Base-by-base conservation (phyloP, 2,329 filamentous ascomycete genomes). In the Cercospora sp. region DNA sequence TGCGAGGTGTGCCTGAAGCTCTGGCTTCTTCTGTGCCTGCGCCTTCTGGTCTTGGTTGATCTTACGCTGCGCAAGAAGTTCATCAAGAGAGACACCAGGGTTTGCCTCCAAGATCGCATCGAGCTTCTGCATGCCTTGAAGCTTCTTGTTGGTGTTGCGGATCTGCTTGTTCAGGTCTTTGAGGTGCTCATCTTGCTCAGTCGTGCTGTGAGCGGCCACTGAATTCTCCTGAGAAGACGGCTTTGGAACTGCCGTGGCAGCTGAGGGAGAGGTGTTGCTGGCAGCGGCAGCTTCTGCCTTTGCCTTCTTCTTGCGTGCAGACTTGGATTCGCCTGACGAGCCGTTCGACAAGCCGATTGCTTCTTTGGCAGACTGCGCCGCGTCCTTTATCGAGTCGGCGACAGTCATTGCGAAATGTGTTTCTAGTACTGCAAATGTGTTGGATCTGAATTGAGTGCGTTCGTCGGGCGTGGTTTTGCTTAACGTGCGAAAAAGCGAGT, bases 161-260 rank as follows among this genome's bases (percentile, higher is more conserved):
- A 97, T 91, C 81, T 88, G 93, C 94, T 97, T 97, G 78, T 94
- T 89, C 61, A 98, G 85, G 79, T 98, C 94, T 79, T 89, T 93
- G 78, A 97, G 86, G 82, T 94, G 93, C 45, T 89, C 85, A 76
- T 88, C 93, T 79, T 97, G 94, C 70, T 83, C 84, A 70, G 80
- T 77, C 69, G 88, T 88, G 66, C 92, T 89, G 26, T 74, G 72
- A 13, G 72, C 71, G 9, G 76, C 70, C 21, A 70, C 71, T 3
- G 74, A 75, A 55, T 67, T 65, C 30, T 77, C 75, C 49, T 74
- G 73, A 12, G 68, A 69, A 8, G 61, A 53, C 12, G 63, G 58
- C 32, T 73, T 66, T n/a, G 74, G 74, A 5, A 72, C 63, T 26
- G 70, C 71, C 28, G 69, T 18, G 7, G 68, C 45, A 13, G 64